Conservation (phyloP, 768 basidiomycete genomes). For the Boletus reticuloceps region DNA sequence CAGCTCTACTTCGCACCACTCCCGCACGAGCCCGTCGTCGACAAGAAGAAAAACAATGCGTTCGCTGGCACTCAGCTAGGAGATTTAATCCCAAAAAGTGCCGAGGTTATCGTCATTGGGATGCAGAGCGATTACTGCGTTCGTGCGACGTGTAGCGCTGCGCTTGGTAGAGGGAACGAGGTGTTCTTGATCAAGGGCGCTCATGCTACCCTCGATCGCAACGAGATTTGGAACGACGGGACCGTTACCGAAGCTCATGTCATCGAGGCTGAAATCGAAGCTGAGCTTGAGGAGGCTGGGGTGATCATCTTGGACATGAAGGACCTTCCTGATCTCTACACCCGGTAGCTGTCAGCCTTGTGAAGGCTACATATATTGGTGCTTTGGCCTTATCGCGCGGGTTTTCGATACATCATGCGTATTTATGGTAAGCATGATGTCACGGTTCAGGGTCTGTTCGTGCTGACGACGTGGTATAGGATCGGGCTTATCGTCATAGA, state of each 20-base stretch:
- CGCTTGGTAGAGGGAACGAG: conserved; percentile 60
- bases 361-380: not conserved
- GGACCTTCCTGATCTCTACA: conserved; percentile 58
- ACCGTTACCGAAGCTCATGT: conserved; percentile 48
- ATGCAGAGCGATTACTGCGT: conserved; percentile 68
- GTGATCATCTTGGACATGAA: conserved; percentile 65
- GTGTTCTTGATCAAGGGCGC: conserved; percentile 62
- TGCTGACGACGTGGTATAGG: not conserved
- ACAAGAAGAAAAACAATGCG: conserved; percentile 71
- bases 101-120: conserved; percentile 64
- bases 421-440: conserved; percentile 13
- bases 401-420: not conserved
- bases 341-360: conserved; percentile 37
- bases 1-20: conserved; percentile 54
- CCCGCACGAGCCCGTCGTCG: conserved; percentile 51
- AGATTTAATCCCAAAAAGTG: conserved; percentile 47
- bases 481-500: not conserved
- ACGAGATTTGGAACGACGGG: conserved; percentile 59
- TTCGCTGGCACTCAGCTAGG: conserved; percentile 58
- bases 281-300: conserved; percentile 66
- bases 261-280: conserved; percentile 61
- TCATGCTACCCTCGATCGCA: conserved; percentile 66
- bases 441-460: not conserved
- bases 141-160: conserved; percentile 55
- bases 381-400: not conserved